Percentiles rank a stretch among this genome's conserved stretches.
These are phyloP conservation scores for Paramecium primaurelia DNA, from an alignment of 73 alveolate genomes.

Conservation along the genomic window DNA sequence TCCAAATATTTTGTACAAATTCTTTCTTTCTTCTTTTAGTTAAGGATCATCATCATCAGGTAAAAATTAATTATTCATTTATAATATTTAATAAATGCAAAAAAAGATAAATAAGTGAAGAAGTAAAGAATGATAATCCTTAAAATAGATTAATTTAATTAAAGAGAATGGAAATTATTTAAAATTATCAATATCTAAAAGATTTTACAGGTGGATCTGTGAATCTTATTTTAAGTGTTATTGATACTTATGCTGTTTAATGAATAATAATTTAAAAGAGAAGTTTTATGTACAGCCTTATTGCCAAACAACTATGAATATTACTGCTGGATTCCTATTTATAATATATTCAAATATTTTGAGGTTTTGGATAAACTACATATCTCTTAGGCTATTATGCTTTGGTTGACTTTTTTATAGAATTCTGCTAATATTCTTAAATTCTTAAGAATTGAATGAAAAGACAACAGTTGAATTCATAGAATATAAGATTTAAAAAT, in stretches of 20 bases:
- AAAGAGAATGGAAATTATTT: conserved; percentile 96
- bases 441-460: conserved; percentile 70
- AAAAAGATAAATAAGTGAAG: conserved; percentile 47
- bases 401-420: conserved; percentile 81
- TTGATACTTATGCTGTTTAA: conserved; percentile 96
- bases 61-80: conserved; percentile 5
- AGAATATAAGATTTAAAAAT: conserved; percentile 54
- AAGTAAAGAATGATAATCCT: conserved; percentile 55
- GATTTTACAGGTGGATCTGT: conserved; percentile 83
- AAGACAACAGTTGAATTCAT: conserved; percentile 70
- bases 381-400: conserved; percentile 89
- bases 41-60: conserved; percentile 13
- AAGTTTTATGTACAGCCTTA: conserved; percentile 99
- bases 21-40: conserved; percentile 11
- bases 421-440: conserved; percentile 84
- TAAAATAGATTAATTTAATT: conserved; percentile 93
- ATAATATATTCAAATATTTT: conserved; percentile 87
- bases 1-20: conserved; percentile 69
- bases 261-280: conserved; percentile 93
- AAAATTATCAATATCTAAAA: conserved; percentile 87
- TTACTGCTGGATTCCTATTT: conserved; percentile 93
- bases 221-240: conserved; percentile 89
- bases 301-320: conserved; percentile 99
- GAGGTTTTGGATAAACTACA: conserved; percentile 87
- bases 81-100: not conserved